Evolutionary conservation across 2,329 filamentous ascomycete species (phyloP), one percentile per base, ranked within the genome.

Genomic region (Arthroderma uncinatum): DNA sequence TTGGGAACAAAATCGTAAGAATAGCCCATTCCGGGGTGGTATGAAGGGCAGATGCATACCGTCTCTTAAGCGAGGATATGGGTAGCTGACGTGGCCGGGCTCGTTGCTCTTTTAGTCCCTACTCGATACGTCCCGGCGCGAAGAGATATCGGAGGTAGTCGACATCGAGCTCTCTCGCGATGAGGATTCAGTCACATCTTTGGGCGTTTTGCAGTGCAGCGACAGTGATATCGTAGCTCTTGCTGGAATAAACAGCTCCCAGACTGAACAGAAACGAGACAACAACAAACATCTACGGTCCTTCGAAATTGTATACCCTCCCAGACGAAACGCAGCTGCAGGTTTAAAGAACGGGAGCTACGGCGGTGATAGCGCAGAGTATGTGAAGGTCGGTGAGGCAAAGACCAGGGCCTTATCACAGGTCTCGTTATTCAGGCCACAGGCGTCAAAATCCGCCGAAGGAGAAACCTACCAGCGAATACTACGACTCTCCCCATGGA

Each of bases 121-220:
- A 12, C 78, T 95, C 61, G 84, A 92, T 68, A 79, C 84, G n/a
- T 82, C 81, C 16, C 76, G 76, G 64, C 83, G 81, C 37, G 77
- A 82, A 57, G 81, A 84, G 52, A 74, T 89, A 53, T 79, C 83
- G 61, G 76, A 85, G 63, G 76, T 79, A 21, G 82, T 84, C 62
- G 87, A 95, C 64, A 78, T 92, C 66, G 83, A 89, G 59, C 82
- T 95, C 53, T 87, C 87, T 60, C 80, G 83, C 64, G 83, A 91
- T 67, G 91, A 96, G 74, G 92, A 97, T 72, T 94, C 87, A 57
- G 88, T 95, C 58, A 89, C 86, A 62, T 91, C 87, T 56, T 78
- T 96, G 53, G 89, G 84, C 42, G 82, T 86, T 55, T 83, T 89
- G 62, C 79, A 74, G 67, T 83, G 78, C 64, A 76, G 68, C 54